Evolutionary conservation across 2,329 filamentous ascomycete species (phyloP), one percentile per base, ranked within the genome.

Genomic region (Grosmannia serpens): DNA sequence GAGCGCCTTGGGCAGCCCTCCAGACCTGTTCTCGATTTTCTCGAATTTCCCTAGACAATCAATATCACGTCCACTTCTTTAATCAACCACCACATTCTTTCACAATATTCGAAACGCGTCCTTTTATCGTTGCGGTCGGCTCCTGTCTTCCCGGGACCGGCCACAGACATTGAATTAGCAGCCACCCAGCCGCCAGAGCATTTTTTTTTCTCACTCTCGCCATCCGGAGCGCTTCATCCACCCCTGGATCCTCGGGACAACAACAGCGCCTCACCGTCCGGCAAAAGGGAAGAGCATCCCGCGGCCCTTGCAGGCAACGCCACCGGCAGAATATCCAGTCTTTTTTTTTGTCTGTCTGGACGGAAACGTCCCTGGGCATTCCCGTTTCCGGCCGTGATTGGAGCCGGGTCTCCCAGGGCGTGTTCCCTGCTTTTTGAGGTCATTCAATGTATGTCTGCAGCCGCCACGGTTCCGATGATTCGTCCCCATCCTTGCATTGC

Each of bases 391-490:
- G n/a, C 31, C 17, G 26, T 20, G 24, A 47, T 55, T 47, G 53
- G 53, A 41, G 53, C 26, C 24, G 20, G 26, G 53, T 24, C 38
- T 54, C 35, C 35, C 35, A 47, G 38, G 53, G 35, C 17, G 17
- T 33, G 38, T 53, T 53, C 53, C 53, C 53, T 46, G 35, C 11
- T 55, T 29, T 31, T 44, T 41, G n/a, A 26, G 24, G 33, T n/a
- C 20, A 24, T 56, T 56, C 55, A 56, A 56, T 56, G 55, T 56
- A 50, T 29, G 54, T 49, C 29, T 27, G 15, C 15, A 49, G 24
- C 22, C 15, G 46, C 4, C 46, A 26, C 46, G 13, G 13, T 26
- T 27, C 46, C 8, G 22, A 10, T 10, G 24, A 31, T 52, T 31
- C 26, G 33, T 44, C 41, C 20, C 20, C 26, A 50, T 50, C 26